Evolutionary conservation across 768 basidiomycete genomes (phyloP), one percentile per base, ranked within the genome.

Genomic region (Lentinula edodes): DNA sequence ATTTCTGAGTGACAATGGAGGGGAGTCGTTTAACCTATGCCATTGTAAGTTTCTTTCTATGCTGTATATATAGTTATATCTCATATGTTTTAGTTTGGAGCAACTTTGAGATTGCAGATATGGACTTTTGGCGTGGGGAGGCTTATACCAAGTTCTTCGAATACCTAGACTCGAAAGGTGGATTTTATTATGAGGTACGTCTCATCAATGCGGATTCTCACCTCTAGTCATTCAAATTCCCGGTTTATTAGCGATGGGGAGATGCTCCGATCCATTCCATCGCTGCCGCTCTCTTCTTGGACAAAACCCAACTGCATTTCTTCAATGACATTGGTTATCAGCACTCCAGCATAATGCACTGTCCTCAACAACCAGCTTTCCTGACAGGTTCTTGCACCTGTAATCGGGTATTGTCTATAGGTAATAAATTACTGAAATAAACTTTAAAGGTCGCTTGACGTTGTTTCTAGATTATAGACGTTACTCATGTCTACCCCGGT

Each of bases 161-260:
- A 35, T 76, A 80, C 68, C 79, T 90, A 41, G 88, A 89, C 65
- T 68, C 74, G 12, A 74, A 77, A 15, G 88, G 88, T 45, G 88
- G 88, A 18, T 87, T 89, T 73, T 89, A 88, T 72, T 88, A 87
- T 65, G 86, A 88, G 82, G 83, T 83, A 59, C n/a, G 68, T 60
- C 6, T 15, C 55, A 53, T 10, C 20, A 41, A 15, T 55, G 46
- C 6, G 70, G 69, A 73, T n/a, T 76, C 75, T 75, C 80, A 35
- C n/a, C 79, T 36, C 80, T 78, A 2, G 81, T 82, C 5, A n/a
- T 84, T 6, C 80, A 82, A 34, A 32, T 42, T 39, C 81, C 78
- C 72, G 16, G 23, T 38, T 23, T 34, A 39, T 58, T 62, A 90
- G 82, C 80, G 88, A 46, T 90, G 89, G 90, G 92, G 93, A 36